A percentile compares a stretch with the other conserved stretches of the same genome.
Conservation (phyloP, 441 rosid genomes). For the Erysimum cheiri region DNA sequence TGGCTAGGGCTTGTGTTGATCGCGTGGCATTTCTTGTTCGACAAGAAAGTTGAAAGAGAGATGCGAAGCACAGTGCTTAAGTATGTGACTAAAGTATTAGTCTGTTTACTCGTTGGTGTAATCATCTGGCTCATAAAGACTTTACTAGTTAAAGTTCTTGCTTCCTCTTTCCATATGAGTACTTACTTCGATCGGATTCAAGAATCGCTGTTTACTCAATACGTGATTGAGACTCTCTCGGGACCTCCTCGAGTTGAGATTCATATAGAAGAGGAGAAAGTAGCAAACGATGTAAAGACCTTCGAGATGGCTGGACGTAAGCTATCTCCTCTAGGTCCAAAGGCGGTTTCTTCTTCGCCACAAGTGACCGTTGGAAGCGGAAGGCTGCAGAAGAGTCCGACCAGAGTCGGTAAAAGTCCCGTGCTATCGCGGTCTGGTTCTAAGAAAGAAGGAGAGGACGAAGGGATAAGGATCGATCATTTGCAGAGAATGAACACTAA, state of each 20-base stretch:
- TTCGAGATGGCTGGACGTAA: slow-evolving; percentile 63
- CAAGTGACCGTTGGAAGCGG: slow-evolving; percentile 57
- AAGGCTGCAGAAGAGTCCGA: slow-evolving; percentile 62
- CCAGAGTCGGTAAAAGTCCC: slow-evolving; percentile 51
- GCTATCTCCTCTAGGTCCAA: slow-evolving; percentile 49
- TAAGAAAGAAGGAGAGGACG: slow-evolving; percentile 44
- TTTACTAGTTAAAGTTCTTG: slow-evolving; percentile 66
- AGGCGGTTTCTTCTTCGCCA: slow-evolving; percentile 49
- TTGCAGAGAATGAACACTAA: slow-evolving; percentile 61
- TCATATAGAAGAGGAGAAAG: slow-evolving; percentile 55
- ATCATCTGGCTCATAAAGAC: slow-evolving; percentile 66
- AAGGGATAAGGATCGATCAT: slow-evolving; percentile 60
- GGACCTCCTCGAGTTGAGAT: slow-evolving; percentile 61
- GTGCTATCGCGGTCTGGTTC: slow-evolving; percentile 48
- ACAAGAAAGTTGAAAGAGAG: slow-evolving; percentile 58
- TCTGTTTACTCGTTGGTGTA: slow-evolving; percentile 59
- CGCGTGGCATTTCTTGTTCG: slow-evolving; percentile 63
- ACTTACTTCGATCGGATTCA: slow-evolving; percentile 70
- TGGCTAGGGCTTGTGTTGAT: slow-evolving; percentile 68
- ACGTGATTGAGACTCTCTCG: slow-evolving; percentile 59
- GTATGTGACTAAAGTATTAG: slow-evolving; percentile 55
- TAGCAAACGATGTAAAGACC: slow-evolving; percentile 48
- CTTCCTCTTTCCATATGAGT: slow-evolving; percentile 69
- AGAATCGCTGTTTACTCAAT: slow-evolving; percentile 64
- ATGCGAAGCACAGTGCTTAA: slow-evolving; percentile 39